phyloP scores from a whole-genome alignment of 83 land plant genomes.

The Diphasiastrum complanatum region DNA sequence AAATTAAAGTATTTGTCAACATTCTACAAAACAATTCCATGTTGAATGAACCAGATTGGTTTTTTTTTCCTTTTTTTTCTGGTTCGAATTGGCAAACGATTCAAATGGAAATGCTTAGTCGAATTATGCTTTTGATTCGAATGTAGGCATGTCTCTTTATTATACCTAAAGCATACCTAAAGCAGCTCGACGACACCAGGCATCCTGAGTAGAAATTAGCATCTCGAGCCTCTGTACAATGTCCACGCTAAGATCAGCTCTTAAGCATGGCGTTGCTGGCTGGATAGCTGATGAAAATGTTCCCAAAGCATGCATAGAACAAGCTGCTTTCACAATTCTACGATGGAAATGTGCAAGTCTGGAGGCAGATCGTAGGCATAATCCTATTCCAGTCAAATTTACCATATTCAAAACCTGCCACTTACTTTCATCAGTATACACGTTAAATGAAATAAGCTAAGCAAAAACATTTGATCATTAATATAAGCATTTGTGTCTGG shows the following conservation, averaged over 20 bases:
- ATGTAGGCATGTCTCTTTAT: no score
- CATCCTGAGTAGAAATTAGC: slow-evolving; percentile 23
- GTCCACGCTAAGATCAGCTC: slow-evolving; percentile 6
- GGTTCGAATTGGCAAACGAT: no score
- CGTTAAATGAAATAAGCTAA: no score
- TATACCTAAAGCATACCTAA: slow-evolving; percentile 24
- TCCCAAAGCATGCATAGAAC: slow-evolving; percentile 25
- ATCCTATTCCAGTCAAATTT: slow-evolving; percentile 23
- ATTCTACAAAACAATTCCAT: no score
- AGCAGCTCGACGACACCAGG: slow-evolving; percentile 24
- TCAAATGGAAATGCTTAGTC: no score
- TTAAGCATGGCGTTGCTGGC: background rate
- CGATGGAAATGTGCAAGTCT: slow-evolving; percentile 34
- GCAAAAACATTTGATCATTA: no score
- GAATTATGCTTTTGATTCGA: no score
- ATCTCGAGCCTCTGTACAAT: slow-evolving; percentile 6
- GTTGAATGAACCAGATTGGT: no score
- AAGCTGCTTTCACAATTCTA: slow-evolving; percentile 24
- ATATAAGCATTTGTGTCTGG: no score
- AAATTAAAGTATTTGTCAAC: no score
- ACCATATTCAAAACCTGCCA: slow-evolving; percentile 26
- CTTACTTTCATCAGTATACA: background rate
- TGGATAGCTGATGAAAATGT: slow-evolving; percentile 16
- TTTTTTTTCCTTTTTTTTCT: no score
- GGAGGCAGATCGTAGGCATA: slow-evolving; percentile 28